These are phyloP conservation scores for Mycosphaerella sp. DNA, from an alignment of 2,329 filamentous ascomycete genomes.

Conservation along the genomic window DNA sequence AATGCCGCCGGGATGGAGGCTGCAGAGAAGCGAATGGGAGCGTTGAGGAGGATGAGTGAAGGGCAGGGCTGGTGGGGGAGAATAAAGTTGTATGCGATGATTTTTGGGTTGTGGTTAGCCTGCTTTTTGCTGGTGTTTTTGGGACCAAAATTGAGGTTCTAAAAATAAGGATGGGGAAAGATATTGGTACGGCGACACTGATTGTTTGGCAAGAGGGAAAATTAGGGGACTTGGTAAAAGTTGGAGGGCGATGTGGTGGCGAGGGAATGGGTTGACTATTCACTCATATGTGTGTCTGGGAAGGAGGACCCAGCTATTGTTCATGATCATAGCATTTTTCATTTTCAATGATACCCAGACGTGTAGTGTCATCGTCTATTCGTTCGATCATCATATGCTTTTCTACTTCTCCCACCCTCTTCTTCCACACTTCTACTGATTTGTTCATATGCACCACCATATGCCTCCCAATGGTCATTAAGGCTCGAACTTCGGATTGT, in stretches of 20 bases:
- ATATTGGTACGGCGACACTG: background rate
- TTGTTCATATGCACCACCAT: background rate
- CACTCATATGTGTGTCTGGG: background rate
- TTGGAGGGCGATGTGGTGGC: background rate
- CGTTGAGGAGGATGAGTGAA: conserved; percentile 72
- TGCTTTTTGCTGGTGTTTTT: conserved; percentile 77
- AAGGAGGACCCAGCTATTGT: background rate
- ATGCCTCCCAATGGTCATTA: conserved; percentile 30
- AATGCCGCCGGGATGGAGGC: conserved; percentile 70
- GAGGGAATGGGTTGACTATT: background rate
- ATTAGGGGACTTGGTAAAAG: background rate
- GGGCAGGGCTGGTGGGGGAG: conserved; percentile 82
- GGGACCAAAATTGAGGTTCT: conserved; percentile 83
- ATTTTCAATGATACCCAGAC: conserved; percentile 4
- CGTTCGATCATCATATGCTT: background rate
- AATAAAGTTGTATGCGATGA: conserved; percentile 70
- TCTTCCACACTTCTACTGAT: background rate
- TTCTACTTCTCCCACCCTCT: too few species aligned
- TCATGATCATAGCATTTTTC: background rate
- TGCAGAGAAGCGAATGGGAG: conserved; percentile 70
- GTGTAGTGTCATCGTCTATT: background rate
- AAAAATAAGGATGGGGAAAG: background rate
- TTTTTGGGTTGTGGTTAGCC: conserved; percentile 73
- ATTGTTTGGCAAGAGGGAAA: background rate
- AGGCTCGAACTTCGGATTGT: conserved; percentile 70